Evolutionary conservation across 73 alveolate species (phyloP), one percentile per base, ranked within the genome.

Genomic region (Paraurostyla sp.): DNA sequence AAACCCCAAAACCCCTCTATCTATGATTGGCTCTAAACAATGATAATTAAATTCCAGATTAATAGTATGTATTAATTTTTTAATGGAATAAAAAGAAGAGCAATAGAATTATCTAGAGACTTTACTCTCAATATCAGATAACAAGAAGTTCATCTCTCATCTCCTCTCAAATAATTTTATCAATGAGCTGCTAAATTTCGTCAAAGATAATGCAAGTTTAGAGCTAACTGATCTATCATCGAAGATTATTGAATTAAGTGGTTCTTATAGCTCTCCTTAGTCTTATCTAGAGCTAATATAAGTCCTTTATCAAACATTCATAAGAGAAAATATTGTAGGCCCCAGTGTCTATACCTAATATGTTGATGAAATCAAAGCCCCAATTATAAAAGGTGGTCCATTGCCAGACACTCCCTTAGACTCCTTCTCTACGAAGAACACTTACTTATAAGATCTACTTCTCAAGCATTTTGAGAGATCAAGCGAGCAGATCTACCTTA

Each of bases 401-500:
- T 36, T 85, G 49, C 84, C 86, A 69, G 93, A 85, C 22, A 83
- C 71, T 16, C 23, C 23, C 41, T 32, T 71, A 16, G 81, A 68
- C 36, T 68, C 45, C 46, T 23, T 85, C 3, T 71, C 93, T 40
- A 63, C 29, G 7, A 59, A 62, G 49, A 80, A 50, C 63, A 33
- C 36, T 20, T 27, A 13, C 3, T 49, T 80, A 27, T 75, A 71
- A 46, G 76, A 58, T 1, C n/a, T 27, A 51, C 54, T 89, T 11
- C 45, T 62, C 0, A 11, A 80, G n/a, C 71, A 81, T 52, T 75
- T 89, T 69, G 71, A 60, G 71, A 89, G 51, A 51, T 91, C 80
- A 40, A 83, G 94, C 22, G 94, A 89, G 50, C 83, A 89, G 16
- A 32, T 80, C 48, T 89, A 89, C 75, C 76, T 59, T 15, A 58